These are phyloP conservation scores for Sapria himalayana DNA, from an alignment of 345 rosid species.

Conservation along the genomic window DNA sequence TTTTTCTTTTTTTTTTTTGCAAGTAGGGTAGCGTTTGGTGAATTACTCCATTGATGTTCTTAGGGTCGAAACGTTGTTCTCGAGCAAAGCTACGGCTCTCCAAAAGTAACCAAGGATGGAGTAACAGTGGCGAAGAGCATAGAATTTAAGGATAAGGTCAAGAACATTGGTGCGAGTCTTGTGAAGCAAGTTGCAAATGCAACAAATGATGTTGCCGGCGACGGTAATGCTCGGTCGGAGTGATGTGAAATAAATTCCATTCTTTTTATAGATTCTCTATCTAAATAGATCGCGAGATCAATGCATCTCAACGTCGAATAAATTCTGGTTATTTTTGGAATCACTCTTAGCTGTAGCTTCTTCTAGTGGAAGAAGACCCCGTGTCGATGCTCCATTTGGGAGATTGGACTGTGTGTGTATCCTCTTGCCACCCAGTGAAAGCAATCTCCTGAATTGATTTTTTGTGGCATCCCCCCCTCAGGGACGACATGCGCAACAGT, in stretches of 20 bases:
- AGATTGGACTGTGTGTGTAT: constrained; percentile 7
- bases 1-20: background rate
- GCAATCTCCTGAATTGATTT: no score
- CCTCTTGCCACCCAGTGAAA: no score
- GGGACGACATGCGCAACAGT: constrained; percentile 98
- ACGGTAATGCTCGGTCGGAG: constrained; percentile 62
- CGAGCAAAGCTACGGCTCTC: constrained; percentile 92
- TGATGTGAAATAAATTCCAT: no score
- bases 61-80: constrained; percentile 92
- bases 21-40: background rate
- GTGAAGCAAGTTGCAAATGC: constrained; percentile 99
- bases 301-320: no score
- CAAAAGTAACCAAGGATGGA: constrained; percentile 96
- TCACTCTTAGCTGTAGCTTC: background rate
- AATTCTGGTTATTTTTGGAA: no score
- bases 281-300: background rate
- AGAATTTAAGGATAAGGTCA: constrained; percentile 74
- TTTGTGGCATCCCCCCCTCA: no score
- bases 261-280: background rate
- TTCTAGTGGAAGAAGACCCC: background rate
- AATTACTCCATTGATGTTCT: background rate
- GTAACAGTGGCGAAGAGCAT: constrained; percentile 96
- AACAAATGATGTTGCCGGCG: constrained; percentile 86
- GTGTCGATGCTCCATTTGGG: constrained; percentile 1
- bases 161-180: constrained; percentile 91